Base-by-base conservation (phyloP, 2,329 filamentous ascomycete genomes). In the Calonectria naviculata region DNA sequence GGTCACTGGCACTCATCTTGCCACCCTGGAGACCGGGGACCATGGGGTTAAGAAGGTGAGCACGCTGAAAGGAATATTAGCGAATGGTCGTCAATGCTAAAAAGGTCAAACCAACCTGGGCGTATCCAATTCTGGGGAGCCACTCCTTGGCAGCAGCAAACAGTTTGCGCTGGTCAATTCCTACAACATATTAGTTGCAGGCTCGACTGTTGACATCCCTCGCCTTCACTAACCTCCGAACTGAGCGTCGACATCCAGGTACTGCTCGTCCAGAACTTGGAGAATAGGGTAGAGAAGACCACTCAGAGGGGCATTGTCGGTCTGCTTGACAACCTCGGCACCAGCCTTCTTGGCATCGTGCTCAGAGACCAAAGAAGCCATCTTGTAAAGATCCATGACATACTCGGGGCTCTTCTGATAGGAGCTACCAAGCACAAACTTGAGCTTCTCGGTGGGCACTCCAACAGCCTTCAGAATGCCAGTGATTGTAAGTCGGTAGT, bases 251-350 rank as follows among this genome's bases (percentile, higher is more conserved):
- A 95, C 94, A 68, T 92, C 92, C 4, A 99, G 87, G 86, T 98
- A 92, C 85, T 97, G 89, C 85, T 98, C 96, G 80, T 98, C 96
- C 56, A 98, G 86, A 1, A 94, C 94, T 84, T 98, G 97, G 84
- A 99, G 75, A 13, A 85, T 79, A 10, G 84, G 84, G 80, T 85
- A 85, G 62, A 85, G 78, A 3, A 85, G 79, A 29, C 83, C 83
- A 60, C 83, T 91, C 47, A 96, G 82, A 1, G 93, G 89, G 8
- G 93, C 90, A 79, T 96, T 95, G 68, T 90, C 89, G 4, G 93
- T 91, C 86, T 98, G 95, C 88, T 98, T 98, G 75, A 99, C 96
- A 9, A 98, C 91, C 84, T 98, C 97, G 2, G 95, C 94, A 44
- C 96, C 96, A 0, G 96, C 95, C 84, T 95, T 97, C 84, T 95